Evolutionary conservation across 768 basidiomycete species (phyloP).

Genomic region (Gymnopilus junonius): DNA sequence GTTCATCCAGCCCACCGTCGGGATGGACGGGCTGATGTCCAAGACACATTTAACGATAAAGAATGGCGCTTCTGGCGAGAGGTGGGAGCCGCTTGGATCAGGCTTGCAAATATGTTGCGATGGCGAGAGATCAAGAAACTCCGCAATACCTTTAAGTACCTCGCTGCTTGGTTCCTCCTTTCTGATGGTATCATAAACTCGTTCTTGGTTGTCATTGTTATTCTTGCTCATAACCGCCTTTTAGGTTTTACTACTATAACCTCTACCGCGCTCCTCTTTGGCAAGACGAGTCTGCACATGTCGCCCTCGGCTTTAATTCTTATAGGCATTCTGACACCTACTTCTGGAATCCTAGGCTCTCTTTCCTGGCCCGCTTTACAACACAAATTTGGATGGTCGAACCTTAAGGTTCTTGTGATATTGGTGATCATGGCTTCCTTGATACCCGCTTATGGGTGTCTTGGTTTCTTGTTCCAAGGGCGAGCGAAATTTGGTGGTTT

Average conservation of each 20-base stretch:
- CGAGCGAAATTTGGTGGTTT: constrained; percentile 68
- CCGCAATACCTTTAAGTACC: constrained; percentile 85
- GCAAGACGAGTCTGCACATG: constrained; percentile 88
- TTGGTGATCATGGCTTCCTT: constrained; percentile 69
- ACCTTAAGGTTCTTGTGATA: constrained; percentile 64
- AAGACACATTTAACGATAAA: constrained; percentile 27
- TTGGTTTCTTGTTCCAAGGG: constrained; percentile 72
- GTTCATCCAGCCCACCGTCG: constrained; percentile 6
- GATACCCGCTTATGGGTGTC: constrained; percentile 81
- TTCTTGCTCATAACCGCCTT: not conserved
- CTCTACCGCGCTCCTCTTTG: constrained; percentile 90
- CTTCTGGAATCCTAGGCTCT: constrained; percentile 82
- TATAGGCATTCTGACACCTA: constrained; percentile 79
- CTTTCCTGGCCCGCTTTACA: constrained; percentile 82
- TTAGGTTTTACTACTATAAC: constrained; percentile 91
- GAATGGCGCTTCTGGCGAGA: constrained; percentile 55
- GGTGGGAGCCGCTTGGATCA: constrained; percentile 72
- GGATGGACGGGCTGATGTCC: constrained; percentile 12
- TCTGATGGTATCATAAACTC: constrained; percentile 94
- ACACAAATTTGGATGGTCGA: constrained; percentile 63
- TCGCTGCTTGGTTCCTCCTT: constrained; percentile 93
- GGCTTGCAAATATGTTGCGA: constrained; percentile 75
- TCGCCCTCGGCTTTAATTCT: constrained; percentile 75
- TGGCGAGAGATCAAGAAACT: constrained; percentile 75
- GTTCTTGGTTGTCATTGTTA: constrained; percentile 24